Percentiles rank a stretch among this genome's conserved stretches.
phyloP scores from a whole-genome alignment of 1,139 yeast species.

The Neolecta irregularis region DNA sequence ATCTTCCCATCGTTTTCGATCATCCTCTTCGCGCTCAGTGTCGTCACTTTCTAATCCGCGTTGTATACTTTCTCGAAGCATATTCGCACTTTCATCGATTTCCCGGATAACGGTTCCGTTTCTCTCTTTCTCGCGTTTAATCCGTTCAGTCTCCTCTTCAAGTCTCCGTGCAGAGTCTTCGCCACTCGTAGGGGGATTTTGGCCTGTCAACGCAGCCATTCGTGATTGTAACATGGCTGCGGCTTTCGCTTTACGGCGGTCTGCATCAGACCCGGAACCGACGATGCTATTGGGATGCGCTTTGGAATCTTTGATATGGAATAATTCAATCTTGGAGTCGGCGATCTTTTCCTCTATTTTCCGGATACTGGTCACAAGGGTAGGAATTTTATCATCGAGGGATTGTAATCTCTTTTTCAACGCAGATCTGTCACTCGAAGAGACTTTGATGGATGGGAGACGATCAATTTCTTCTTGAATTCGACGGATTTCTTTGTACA shows the following conservation, averaged over 20 bases:
- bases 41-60: slow-evolving; percentile 26
- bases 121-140: slow-evolving; percentile 42
- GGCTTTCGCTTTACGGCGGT: slow-evolving; percentile 60
- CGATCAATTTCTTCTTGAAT: slow-evolving; percentile 36
- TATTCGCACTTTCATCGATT: slow-evolving; percentile 57
- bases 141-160: slow-evolving; percentile 38
- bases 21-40: slow-evolving; percentile 31
- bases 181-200: slow-evolving; percentile 35
- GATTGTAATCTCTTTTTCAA: slow-evolving; percentile 37
- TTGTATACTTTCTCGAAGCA: slow-evolving; percentile 49
- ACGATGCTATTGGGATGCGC: slow-evolving; percentile 51
- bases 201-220: slow-evolving; percentile 87
- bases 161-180: slow-evolving; percentile 41
- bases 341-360: slow-evolving; percentile 53
- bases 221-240: slow-evolving; percentile 64
- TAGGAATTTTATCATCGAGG: slow-evolving; percentile 56
- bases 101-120: slow-evolving; percentile 46
- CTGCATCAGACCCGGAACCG: slow-evolving; percentile 70
- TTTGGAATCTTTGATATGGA: slow-evolving; percentile 37
- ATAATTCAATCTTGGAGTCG: slow-evolving; percentile 47
- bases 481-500: slow-evolving; percentile 46
- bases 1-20: slow-evolving; percentile 64
- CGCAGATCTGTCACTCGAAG: slow-evolving; percentile 18
- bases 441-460: slow-evolving; percentile 18
- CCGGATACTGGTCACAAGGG: slow-evolving; percentile 45